Conservation (phyloP, 2,329 filamentous ascomycete species). For the Alternaria infectoria region DNA sequence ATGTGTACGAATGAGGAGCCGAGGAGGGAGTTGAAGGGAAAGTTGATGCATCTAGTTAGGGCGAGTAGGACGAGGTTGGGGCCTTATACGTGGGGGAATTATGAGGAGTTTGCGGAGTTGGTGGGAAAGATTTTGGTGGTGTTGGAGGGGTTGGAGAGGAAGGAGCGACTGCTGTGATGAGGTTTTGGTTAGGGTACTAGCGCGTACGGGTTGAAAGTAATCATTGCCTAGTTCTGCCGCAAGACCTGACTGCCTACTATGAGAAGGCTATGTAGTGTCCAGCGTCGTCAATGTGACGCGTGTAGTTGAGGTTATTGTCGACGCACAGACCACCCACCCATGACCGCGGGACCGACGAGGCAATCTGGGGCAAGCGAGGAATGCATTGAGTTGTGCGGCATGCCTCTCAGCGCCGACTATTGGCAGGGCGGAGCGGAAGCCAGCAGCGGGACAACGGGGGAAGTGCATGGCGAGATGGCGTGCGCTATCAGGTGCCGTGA, state of each 20-base stretch:
- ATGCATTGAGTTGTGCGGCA: conserved; percentile 13
- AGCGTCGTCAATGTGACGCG: not conserved
- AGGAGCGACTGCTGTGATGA: not conserved
- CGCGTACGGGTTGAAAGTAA: not conserved
- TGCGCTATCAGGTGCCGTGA: not conserved
- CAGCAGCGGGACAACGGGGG: conserved; percentile 3
- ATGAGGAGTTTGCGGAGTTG: not conserved
- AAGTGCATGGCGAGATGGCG: not conserved
- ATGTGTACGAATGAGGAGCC: not conserved
- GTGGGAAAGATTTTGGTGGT: not conserved
- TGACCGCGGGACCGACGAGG: not conserved
- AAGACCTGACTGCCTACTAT: not conserved
- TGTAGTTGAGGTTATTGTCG: not conserved
- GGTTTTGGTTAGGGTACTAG: not conserved
- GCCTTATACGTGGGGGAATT: not conserved
- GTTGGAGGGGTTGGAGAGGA: not conserved
- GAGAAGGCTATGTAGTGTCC: not conserved
- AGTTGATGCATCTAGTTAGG: not conserved
- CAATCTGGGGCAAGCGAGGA: conserved; percentile 10
- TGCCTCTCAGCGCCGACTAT: not conserved
- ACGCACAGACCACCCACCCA: not conserved
- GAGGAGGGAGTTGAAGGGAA: not conserved
- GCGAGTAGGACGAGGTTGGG: not conserved
- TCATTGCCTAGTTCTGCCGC: not conserved
- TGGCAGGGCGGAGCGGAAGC: conserved; percentile 15